A percentile compares a stretch with the other conserved stretches of the same genome.
These are phyloP conservation scores for Zymoseptoria crescenta DNA, from an alignment of 2,329 filamentous ascomycete genomes.

Conservation along the genomic window DNA sequence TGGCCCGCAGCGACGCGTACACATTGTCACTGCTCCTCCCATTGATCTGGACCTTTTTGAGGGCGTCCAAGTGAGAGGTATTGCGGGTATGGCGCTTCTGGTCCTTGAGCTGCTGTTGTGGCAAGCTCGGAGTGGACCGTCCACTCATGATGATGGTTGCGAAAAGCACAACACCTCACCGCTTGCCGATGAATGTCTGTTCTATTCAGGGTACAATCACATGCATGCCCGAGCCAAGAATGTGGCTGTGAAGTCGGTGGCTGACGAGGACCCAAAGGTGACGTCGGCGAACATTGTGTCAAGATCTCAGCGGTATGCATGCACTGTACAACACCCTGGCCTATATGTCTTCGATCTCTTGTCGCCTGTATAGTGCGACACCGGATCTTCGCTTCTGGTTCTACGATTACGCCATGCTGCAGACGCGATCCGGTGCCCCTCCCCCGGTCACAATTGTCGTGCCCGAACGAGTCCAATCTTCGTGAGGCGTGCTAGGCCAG, in stretches of 20 bases:
- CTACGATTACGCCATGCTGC: not conserved
- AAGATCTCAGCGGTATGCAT: not conserved
- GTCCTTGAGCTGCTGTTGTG: constrained; percentile 6
- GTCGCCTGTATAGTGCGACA: not conserved
- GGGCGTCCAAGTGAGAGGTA: constrained; percentile 21
- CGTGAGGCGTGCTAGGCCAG: not conserved
- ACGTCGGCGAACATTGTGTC: not conserved
- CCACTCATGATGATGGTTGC: constrained; percentile 17
- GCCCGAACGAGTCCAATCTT: not conserved
- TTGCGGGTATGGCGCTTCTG: constrained; percentile 21
- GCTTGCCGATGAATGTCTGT: not conserved
- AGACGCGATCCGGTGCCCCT: not conserved
- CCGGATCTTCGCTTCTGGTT: not conserved
- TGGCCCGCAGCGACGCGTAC: constrained; percentile 68
- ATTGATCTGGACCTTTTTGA: constrained; percentile 24
- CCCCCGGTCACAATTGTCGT: not conserved
- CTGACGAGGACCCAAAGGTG: not conserved
- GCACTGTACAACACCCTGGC: not conserved
- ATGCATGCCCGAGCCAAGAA: too few relatives aligned
- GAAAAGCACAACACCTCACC: not conserved
- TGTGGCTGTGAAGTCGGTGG: too few relatives aligned
- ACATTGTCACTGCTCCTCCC: constrained; percentile 39
- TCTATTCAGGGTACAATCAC: not conserved
- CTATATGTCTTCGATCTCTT: not conserved
- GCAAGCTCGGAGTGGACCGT: constrained; percentile 12